Evolutionary conservation across 2,329 filamentous ascomycete species (phyloP).

Genomic region (Blastomyces silverae): DNA sequence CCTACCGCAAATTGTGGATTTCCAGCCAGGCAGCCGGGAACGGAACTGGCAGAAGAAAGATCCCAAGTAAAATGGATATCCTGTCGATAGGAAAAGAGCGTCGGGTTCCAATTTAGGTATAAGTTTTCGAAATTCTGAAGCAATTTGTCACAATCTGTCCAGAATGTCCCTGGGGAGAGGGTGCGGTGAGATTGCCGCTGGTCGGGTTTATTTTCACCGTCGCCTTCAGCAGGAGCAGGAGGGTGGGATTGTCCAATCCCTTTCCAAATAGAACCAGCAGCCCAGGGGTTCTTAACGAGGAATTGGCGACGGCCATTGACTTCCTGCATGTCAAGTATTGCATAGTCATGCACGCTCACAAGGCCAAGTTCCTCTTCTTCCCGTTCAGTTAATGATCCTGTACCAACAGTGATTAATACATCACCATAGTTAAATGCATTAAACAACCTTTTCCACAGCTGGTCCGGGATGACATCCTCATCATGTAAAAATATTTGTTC

Average conservation of each 20-base stretch:
- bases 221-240: constrained; percentile 16
- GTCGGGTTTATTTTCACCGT: constrained; percentile 13
- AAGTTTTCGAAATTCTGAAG: constrained; percentile 90
- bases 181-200: constrained; percentile 24
- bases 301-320: constrained; percentile 57
- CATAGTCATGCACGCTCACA: constrained; percentile 88
- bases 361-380: constrained; percentile 78
- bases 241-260: constrained; percentile 22
- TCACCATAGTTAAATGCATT: constrained; percentile 69
- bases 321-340: constrained; percentile 71
- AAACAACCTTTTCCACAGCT: constrained; percentile 71
- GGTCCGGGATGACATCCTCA: constrained; percentile 68
- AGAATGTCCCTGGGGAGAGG: constrained; percentile 67
- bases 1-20: constrained; percentile 56
- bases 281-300: constrained; percentile 94
- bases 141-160: constrained; percentile 84
- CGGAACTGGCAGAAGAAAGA: constrained; percentile 46
- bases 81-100: constrained; percentile 70
- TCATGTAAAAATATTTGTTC: constrained; percentile 90
- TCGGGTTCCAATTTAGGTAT: constrained; percentile 95
- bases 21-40: constrained; percentile 65
- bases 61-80: constrained; percentile 89
- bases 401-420: constrained; percentile 83
- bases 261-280: constrained; percentile 53
- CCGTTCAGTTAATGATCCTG: constrained; percentile 67